These are phyloP conservation scores for Hypomyces perniciosus DNA, from an alignment of 2,329 filamentous ascomycete genomes.

Conservation along the genomic window DNA sequence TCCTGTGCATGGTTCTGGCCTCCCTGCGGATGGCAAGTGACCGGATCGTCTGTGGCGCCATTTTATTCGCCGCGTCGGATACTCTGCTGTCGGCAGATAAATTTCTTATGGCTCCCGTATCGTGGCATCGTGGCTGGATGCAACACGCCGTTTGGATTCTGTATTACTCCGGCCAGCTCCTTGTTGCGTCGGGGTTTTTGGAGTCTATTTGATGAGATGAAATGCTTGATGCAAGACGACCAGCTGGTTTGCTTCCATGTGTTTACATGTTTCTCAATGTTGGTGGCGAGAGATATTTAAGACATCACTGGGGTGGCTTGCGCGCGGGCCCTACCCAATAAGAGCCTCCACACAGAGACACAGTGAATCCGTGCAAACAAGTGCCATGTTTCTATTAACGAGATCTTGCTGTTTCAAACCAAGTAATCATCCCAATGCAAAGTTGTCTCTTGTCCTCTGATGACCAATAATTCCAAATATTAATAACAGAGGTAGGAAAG, in stretches of 20 bases:
- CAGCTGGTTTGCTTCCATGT: neutral
- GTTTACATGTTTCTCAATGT: too few species aligned
- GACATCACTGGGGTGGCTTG: too few species aligned
- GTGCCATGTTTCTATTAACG: too few species aligned
- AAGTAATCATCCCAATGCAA: too few species aligned
- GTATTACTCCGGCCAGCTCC: slow-evolving; percentile 30
- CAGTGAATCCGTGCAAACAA: too few species aligned
- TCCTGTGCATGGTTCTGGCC: slow-evolving; percentile 26
- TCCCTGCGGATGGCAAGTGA: slow-evolving; percentile 23
- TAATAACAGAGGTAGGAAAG: too few species aligned
- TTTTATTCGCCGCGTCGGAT: slow-evolving; percentile 30
- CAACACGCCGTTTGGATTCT: slow-evolving; percentile 30
- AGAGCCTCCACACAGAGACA: too few species aligned
- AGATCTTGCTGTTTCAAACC: too few species aligned
- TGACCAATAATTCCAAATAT: too few species aligned
- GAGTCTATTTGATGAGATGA: neutral
- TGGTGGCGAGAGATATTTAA: too few species aligned
- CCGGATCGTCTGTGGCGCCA: slow-evolving; percentile 22
- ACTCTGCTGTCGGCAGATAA: slow-evolving; percentile 26
- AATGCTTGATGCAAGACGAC: neutral
- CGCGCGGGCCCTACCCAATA: too few species aligned
- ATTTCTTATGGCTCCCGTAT: slow-evolving; percentile 24
- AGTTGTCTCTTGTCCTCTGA: too few species aligned
- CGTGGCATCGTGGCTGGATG: slow-evolving; percentile 24
- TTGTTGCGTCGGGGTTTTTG: slow-evolving; percentile 20